A percentile compares a stretch with the other conserved stretches of the same genome.
Evolutionary conservation across 257 asterid species (phyloP).

Genomic region (Scutellaria baicalensis): DNA sequence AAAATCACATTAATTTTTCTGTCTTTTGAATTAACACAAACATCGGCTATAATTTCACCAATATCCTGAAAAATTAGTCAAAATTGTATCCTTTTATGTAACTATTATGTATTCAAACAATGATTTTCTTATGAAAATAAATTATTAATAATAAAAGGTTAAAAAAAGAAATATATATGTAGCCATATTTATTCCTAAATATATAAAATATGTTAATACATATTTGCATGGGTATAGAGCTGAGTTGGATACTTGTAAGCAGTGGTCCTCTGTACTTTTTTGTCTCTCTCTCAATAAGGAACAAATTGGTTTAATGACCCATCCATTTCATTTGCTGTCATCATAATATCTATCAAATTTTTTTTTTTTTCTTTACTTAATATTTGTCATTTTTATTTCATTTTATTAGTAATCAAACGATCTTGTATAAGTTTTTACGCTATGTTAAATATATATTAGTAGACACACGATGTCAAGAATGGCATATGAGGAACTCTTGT

Average conservation of each 20-base stretch:
- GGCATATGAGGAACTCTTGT: too few species aligned
- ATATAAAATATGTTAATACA: neutral
- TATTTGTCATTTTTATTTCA: neutral
- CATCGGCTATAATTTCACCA: too few species aligned
- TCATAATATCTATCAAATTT: slow-evolving; percentile 15
- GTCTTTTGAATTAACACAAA: too few species aligned
- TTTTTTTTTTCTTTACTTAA: neutral
- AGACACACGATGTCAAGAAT: too few species aligned
- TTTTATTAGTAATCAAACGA: neutral
- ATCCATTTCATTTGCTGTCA: slow-evolving; percentile 33
- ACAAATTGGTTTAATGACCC: slow-evolving; percentile 25
- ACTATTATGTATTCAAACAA: too few species aligned
- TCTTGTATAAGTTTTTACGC: neutral
- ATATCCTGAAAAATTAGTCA: neutral
- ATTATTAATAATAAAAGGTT: neutral
- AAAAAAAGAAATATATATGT: neutral
- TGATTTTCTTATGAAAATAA: neutral
- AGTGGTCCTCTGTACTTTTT: slow-evolving; percentile 24
- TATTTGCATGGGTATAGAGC: neutral
- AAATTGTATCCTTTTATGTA: neutral
- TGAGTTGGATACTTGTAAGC: slow-evolving; percentile 18
- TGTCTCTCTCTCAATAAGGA: slow-evolving; percentile 16
- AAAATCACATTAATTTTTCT: too few species aligned
- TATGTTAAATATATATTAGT: too few species aligned
- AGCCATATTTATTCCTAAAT: neutral